These are phyloP conservation scores for Elasticomyces elasticus DNA, from an alignment of 495 filamentous ascomycete species.

Conservation along the genomic window DNA sequence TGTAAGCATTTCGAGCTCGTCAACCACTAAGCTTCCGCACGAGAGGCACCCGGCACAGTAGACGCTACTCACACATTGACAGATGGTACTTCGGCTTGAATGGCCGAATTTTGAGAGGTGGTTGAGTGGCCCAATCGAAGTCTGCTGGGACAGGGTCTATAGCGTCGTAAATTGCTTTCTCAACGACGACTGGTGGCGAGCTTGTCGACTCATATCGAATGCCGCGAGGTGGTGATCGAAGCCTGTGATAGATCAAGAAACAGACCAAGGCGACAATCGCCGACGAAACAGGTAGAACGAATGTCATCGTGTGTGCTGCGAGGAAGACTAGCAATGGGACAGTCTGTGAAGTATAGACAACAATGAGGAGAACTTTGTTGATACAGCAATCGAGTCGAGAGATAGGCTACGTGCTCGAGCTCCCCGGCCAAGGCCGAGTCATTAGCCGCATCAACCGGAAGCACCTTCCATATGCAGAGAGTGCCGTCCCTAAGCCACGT, in stretches of 20 bases:
- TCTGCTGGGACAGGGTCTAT: slow-evolving; percentile 43
- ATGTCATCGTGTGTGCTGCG: background rate
- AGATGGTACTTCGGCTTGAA: slow-evolving; percentile 65
- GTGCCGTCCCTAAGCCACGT: background rate
- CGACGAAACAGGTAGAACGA: background rate
- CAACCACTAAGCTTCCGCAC: background rate
- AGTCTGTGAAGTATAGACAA: too few relatives aligned
- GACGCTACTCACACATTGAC: slow-evolving; percentile 56
- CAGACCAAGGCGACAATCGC: background rate
- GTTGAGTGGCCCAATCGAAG: slow-evolving; percentile 52
- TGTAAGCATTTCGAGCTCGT: background rate
- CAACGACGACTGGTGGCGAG: background rate
- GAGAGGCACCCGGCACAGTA: too few relatives aligned
- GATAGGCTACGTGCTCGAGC: background rate
- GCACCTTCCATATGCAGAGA: background rate
- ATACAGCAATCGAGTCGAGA: background rate
- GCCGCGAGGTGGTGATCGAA: background rate
- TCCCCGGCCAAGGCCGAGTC: background rate
- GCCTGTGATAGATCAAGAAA: background rate
- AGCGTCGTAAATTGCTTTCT: slow-evolving; percentile 21
- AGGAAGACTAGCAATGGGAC: background rate
- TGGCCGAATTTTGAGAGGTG: slow-evolving; percentile 52
- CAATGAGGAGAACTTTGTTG: too few relatives aligned
- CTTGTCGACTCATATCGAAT: background rate
- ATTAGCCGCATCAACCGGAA: background rate